phyloP scores from a whole-genome alignment of 495 filamentous ascomycete species.

The Rostrohypoxylon terebratum region DNA sequence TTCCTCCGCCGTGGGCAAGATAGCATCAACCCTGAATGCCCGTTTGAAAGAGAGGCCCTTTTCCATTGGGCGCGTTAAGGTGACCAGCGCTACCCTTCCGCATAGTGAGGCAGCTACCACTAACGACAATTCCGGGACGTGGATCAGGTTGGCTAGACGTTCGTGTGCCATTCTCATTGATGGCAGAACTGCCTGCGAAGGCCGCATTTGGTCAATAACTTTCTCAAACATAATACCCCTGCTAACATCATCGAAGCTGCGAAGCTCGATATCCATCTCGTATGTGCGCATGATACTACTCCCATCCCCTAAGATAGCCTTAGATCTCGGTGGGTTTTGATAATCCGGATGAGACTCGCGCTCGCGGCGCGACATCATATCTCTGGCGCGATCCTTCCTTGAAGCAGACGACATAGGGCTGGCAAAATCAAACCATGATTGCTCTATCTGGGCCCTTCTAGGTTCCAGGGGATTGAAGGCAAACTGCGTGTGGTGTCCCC shows the following conservation, averaged over 20 bases:
- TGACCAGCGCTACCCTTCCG: constrained; percentile 80
- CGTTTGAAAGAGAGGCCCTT: constrained; percentile 37
- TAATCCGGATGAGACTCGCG: not conserved
- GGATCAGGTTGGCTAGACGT: constrained; percentile 79
- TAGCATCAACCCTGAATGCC: constrained; percentile 59
- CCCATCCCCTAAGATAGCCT: constrained; percentile 20
- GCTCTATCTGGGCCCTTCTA: constrained; percentile 2
- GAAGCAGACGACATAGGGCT: not conserved
- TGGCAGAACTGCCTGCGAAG: constrained; percentile 57
- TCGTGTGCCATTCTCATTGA: constrained; percentile 61
- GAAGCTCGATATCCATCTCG: constrained; percentile 68
- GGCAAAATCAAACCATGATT: constrained; percentile 19
- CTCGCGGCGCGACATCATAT: not conserved
- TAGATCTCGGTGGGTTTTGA: not conserved
- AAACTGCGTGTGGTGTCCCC: constrained; percentile 29
- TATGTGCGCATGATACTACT: constrained; percentile 69
- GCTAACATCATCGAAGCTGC: constrained; percentile 57
- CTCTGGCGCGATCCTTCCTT: not conserved
- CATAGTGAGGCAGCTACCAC: constrained; percentile 77
- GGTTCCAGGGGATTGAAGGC: constrained; percentile 24
- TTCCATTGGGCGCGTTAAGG: constrained; percentile 67
- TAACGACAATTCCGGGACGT: constrained; percentile 82
- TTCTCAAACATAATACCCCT: constrained; percentile 58
- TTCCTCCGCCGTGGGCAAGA: constrained; percentile 56
- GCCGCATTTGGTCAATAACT: constrained; percentile 59